Evolutionary conservation across 2,329 filamentous ascomycete species (phyloP), one percentile per base, ranked within the genome.

Genomic region (Talaromyces amestolkiae): DNA sequence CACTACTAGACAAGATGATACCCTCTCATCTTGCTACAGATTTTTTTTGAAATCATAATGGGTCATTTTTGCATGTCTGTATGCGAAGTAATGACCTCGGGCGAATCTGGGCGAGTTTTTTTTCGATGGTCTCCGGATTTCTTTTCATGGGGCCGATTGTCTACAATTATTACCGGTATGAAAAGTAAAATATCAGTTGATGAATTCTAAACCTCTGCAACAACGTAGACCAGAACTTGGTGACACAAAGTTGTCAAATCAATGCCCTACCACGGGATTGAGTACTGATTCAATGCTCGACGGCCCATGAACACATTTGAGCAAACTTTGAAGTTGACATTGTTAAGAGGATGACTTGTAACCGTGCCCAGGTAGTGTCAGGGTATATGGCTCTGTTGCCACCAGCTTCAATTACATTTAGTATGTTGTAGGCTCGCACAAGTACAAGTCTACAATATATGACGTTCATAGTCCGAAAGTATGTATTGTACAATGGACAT

Each of bases 1-100:
- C 73, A 71, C 72, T 71, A 72, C 74, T 73, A 73, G 65, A 71
- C 69, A 70, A 74, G 75, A 75, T 72, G 74, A 75, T 70, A 69
- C 39, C 56, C 70, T 64, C 58, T 61, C 66, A 58, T 66, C 61
- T 64, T 68, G 60, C 64, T 58, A 63, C 66, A 66, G 66, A 64
- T 66, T 66, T 64, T 66, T 64, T 54, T 61, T 67, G 66, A 60
- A 56, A 61, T 65, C 58, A 64, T 66, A 41, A 59, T 62, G 61
- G 61, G 56, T 63, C 61, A 63, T 43, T 64, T 61, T 58, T 64
- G 61, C 61, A 63, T 66, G 65, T 56, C 61, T 43, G 27, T 64
- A 35, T 65, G 62, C 64, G 62, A 58, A 64, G 58, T 63, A 61
- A 51, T 66, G 64, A 68, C 61, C 64, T 64, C 51, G 37, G 66